A percentile compares a stretch with the other conserved stretches of the same genome.
Evolutionary conservation across 495 filamentous ascomycete species (phyloP).

Genomic region (Penicillium roqueforti): DNA sequence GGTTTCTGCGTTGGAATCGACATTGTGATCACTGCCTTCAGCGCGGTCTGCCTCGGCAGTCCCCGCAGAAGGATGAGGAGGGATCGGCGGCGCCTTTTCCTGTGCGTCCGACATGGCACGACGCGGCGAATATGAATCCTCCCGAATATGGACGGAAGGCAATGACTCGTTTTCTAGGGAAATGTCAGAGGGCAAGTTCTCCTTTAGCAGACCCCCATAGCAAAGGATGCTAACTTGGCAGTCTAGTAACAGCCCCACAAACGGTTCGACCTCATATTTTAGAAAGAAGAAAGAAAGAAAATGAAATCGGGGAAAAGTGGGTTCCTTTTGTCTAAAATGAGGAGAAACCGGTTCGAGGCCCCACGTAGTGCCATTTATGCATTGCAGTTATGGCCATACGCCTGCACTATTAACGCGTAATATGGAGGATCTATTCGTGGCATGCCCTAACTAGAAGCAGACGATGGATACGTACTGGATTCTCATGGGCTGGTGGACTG

Average conservation of each 20-base stretch:
- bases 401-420: too few species aligned
- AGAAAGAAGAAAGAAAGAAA: slow-evolving; percentile 14
- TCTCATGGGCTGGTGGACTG: too few species aligned
- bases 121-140: not conserved
- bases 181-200: not conserved
- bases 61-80: slow-evolving; percentile 12
- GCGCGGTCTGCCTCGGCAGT: slow-evolving; percentile 8
- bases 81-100: slow-evolving; percentile 13
- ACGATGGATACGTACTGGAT: too few species aligned
- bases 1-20: slow-evolving; percentile 1
- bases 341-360: not conserved
- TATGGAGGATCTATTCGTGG: not conserved
- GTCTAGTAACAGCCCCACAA: slow-evolving; percentile 13
- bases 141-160: slow-evolving; percentile 8
- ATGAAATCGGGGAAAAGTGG: not conserved
- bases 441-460: not conserved
- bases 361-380: slow-evolving; percentile 3
- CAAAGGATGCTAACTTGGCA: not conserved
- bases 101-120: slow-evolving; percentile 15
- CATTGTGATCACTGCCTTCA: not conserved
- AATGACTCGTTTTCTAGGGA: not conserved
- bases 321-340: slow-evolving; percentile 8
- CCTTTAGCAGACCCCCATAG: not conserved
- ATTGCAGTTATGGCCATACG: slow-evolving; percentile 21
- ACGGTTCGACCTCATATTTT: slow-evolving; percentile 17